A percentile compares a stretch with the other conserved stretches of the same genome.
phyloP scores from a whole-genome alignment of 73 alveolate genomes.

The Paramecium pentaurelia region DNA sequence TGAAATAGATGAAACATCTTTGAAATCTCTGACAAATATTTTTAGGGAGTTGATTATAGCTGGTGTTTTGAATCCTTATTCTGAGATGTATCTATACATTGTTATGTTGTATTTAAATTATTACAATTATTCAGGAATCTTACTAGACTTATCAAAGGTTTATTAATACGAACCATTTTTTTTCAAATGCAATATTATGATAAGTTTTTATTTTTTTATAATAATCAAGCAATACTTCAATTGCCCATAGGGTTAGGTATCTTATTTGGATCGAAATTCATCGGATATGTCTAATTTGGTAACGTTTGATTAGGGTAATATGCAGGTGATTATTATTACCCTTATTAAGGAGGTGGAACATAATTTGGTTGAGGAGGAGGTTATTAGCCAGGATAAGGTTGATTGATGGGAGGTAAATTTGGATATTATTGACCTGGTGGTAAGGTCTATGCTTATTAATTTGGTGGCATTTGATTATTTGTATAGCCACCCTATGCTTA shows the following conservation, averaged over 20 bases:
- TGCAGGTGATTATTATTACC: slow-evolving; percentile 1
- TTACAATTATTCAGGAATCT: background rate
- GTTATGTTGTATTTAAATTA: background rate
- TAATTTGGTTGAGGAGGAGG: background rate
- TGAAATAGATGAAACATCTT: background rate
- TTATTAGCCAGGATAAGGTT: background rate
- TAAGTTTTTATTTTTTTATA: background rate
- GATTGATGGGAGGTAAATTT: background rate
- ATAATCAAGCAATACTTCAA: background rate
- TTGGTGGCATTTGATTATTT: background rate
- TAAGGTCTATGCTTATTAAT: background rate
- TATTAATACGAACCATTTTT: background rate
- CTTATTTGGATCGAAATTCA: background rate
- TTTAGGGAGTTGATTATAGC: background rate
- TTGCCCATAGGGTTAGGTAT: background rate
- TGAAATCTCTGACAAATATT: background rate
- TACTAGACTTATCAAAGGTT: background rate
- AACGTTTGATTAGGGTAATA: background rate
- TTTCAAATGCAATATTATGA: background rate
- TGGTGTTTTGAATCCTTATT: background rate
- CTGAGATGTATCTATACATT: background rate
- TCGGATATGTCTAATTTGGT: background rate
- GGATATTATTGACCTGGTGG: background rate
- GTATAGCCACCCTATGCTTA: background rate
- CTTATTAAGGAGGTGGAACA: background rate